These are phyloP conservation scores for Coniosporium tulheliwenetii DNA, from an alignment of 2,329 filamentous ascomycete species.

Conservation along the genomic window DNA sequence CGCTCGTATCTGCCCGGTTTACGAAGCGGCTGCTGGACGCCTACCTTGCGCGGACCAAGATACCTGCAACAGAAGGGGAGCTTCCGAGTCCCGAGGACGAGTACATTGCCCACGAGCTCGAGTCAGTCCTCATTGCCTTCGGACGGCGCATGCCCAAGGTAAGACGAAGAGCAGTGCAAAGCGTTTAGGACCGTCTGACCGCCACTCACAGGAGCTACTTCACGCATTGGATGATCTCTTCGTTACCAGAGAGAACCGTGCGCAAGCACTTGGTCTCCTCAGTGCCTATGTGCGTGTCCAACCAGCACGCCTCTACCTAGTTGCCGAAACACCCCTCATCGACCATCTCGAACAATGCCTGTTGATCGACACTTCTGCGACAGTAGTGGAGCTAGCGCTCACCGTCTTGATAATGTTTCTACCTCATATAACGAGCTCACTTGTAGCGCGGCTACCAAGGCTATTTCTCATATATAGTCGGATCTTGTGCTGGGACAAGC, in stretches of 20 bases:
- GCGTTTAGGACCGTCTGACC: too few species aligned
- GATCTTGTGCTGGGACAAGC: constrained; percentile 61
- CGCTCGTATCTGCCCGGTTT: constrained; percentile 32
- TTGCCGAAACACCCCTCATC: constrained; percentile 58
- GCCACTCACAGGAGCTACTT: constrained; percentile 42
- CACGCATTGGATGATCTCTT: constrained; percentile 49
- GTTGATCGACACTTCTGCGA: constrained; percentile 62
- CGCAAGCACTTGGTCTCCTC: constrained; percentile 49
- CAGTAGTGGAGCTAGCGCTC: constrained; percentile 58
- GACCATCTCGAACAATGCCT: constrained; percentile 57
- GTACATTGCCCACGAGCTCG: constrained; percentile 31
- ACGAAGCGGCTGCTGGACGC: constrained; percentile 34
- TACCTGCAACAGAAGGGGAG: constrained; percentile 20
- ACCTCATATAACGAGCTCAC: constrained; percentile 61
- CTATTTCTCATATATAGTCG: constrained; percentile 73
- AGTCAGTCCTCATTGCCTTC: constrained; percentile 36
- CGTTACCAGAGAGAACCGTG: constrained; percentile 46
- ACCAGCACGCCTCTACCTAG: constrained; percentile 63
- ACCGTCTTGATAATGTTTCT: constrained; percentile 68
- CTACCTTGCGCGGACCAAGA: constrained; percentile 25
- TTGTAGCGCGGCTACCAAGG: constrained; percentile 52
- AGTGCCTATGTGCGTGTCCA: constrained; percentile 60
- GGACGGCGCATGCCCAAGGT: constrained; percentile 56
- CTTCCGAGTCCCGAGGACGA: constrained; percentile 26
- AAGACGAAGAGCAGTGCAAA: constrained; percentile 1